A percentile compares a stretch with the other conserved stretches of the same genome.
phyloP scores from a whole-genome alignment of 306 rosid genomes.

The barrel medic (Medicago truncatula) region MtrunA17r5.0-ANR NC_053048.1:10452501-10453000 shows the following conservation, averaged over 20 bases:
- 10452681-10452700: constrained; percentile 6
- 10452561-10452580: constrained; percentile 71
- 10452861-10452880: constrained; percentile 90
- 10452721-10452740: constrained; percentile 41
- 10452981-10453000: no score
- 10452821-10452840: constrained; percentile 78
- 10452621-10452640: constrained; percentile 79
- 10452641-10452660: constrained; percentile 57
- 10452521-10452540: constrained; percentile 86
- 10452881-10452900: constrained; percentile 95
- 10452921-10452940: neutral
- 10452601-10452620: constrained; percentile 71
- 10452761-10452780: constrained; percentile 85
- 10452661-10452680: constrained; percentile 12
- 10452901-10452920: constrained; percentile 51
- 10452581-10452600: constrained; percentile 61
- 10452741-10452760: constrained; percentile 93
- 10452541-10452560: constrained; percentile 80
- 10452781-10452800: constrained; percentile 93
- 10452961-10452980: no score
- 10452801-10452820: constrained; percentile 87
- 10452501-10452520: constrained; percentile 92
- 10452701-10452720: constrained; percentile 34
- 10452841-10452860: constrained; percentile 89
- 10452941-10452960: neutral